A percentile compares a stretch with the other conserved stretches of the same genome.
Conservation (phyloP, 2,329 filamentous ascomycete genomes). For the Penicillium sp. region DNA sequence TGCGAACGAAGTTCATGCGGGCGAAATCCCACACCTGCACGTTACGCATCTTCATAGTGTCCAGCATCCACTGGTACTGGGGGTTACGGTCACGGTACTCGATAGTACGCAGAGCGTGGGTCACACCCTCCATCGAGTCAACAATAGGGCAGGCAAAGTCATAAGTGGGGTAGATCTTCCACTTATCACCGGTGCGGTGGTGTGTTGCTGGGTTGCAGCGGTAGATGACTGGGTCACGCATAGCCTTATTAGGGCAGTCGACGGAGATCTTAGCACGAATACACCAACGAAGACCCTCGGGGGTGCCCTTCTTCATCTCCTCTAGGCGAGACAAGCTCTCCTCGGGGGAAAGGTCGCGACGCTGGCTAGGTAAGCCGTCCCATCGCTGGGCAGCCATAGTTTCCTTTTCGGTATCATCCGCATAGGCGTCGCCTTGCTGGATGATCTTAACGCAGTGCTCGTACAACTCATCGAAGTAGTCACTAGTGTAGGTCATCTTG, state of each 20-base stretch:
- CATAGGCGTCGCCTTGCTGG: slow-evolving; percentile 82
- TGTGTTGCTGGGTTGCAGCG: slow-evolving; percentile 73
- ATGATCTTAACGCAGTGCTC: slow-evolving; percentile 81
- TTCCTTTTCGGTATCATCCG: slow-evolving; percentile 89
- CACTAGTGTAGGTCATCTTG: slow-evolving; percentile 81
- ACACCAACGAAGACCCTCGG: slow-evolving; percentile 79
- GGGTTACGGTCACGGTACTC: slow-evolving; percentile 56
- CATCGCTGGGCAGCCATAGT: slow-evolving; percentile 81
- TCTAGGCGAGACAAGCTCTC: slow-evolving; percentile 84
- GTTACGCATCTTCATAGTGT: slow-evolving; percentile 45
- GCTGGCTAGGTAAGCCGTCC: slow-evolving; percentile 76
- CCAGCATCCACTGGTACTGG: slow-evolving; percentile 52
- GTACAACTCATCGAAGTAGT: slow-evolving; percentile 93
- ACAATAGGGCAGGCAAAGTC: slow-evolving; percentile 65
- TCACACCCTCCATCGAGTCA: slow-evolving; percentile 62
- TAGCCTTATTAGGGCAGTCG: slow-evolving; percentile 89
- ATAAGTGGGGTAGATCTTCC: slow-evolving; percentile 67
- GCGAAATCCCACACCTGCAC: slow-evolving; percentile 54
- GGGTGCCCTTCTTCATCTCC: slow-evolving; percentile 85
- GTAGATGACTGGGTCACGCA: slow-evolving; percentile 97
- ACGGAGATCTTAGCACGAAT: slow-evolving; percentile 92
- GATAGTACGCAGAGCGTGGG: slow-evolving; percentile 63
- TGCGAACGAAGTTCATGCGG: slow-evolving; percentile 52
- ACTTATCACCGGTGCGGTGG: slow-evolving; percentile 61
- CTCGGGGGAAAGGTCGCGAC: slow-evolving; percentile 73